Conservation (phyloP, 2,329 filamentous ascomycete species). For the Aspergillus oerlinghausenensis region DNA sequence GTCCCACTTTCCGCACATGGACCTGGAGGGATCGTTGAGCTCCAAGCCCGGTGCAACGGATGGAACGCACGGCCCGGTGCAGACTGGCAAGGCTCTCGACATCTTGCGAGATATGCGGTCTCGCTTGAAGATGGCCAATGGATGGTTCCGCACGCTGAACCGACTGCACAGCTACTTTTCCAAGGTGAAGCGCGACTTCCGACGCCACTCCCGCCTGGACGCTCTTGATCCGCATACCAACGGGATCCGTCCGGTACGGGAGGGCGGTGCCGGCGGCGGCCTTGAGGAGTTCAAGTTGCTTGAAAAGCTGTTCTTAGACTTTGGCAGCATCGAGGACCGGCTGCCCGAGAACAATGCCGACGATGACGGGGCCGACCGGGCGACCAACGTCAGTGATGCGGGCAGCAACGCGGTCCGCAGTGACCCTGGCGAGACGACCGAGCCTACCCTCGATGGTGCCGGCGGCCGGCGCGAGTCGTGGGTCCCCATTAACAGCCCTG, state of each 20-base stretch:
- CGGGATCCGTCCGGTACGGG: conserved; percentile 28
- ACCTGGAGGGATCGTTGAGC: conserved; percentile 47
- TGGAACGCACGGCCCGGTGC: conserved; percentile 27
- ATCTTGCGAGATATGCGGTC: conserved; percentile 39
- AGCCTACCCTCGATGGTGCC: conserved; percentile 27
- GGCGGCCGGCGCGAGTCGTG: conserved; percentile 38
- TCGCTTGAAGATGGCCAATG: conserved; percentile 37
- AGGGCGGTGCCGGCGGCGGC: conserved; percentile 29
- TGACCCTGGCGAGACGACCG: conserved; percentile 30
- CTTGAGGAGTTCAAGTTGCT: conserved; percentile 39
- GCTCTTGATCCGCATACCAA: conserved; percentile 24
- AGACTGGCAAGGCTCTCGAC: conserved; percentile 35
- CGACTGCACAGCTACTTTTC: conserved; percentile 39
- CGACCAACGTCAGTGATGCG: conserved; percentile 33
- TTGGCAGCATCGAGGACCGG: conserved; percentile 38
- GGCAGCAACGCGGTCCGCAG: conserved; percentile 40
- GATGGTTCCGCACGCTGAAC: conserved; percentile 43
- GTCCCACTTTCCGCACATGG: conserved; percentile 53
- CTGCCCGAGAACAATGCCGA: conserved; percentile 29
- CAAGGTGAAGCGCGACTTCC: conserved; percentile 36
- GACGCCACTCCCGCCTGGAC: conserved; percentile 30
- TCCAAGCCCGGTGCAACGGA: conserved; percentile 22
- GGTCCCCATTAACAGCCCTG: conserved; percentile 38
- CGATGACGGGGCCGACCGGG: conserved; percentile 33
- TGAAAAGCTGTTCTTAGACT: conserved; percentile 39